Conservation (phyloP, 2,329 filamentous ascomycete genomes). For the Xylaria sp. region DNA sequence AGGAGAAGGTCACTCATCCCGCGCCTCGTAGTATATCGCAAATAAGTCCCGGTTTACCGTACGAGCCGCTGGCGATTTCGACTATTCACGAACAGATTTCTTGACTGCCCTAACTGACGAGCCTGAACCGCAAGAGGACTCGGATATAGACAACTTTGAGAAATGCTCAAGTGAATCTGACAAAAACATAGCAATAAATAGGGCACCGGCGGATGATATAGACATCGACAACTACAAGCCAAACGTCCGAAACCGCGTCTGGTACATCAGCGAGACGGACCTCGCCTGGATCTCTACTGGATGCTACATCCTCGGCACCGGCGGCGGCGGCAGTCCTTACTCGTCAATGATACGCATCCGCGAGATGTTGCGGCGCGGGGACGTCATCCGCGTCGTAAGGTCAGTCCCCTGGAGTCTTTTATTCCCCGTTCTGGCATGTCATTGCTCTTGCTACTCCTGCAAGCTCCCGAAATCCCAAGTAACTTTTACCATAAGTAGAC, state of each 20-base stretch:
- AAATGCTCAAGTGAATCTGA: conserved; percentile 26
- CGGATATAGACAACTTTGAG: conserved; percentile 43
- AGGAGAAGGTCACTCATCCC: background rate
- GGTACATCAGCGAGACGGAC: conserved; percentile 69
- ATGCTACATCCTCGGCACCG: conserved; percentile 71
- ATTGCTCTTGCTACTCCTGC: no score
- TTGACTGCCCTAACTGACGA: conserved; percentile 33
- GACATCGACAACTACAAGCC: conserved; percentile 59
- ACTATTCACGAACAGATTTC: conserved; percentile 54
- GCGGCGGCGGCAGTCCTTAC: conserved; percentile 68
- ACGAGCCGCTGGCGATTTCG: conserved; percentile 68
- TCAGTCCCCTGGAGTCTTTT: no score
- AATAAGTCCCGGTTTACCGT: conserved; percentile 68
- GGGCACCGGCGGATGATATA: conserved; percentile 40
- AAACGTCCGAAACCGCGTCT: conserved; percentile 61
- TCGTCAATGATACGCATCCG: conserved; percentile 62
- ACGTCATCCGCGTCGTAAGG: conserved; percentile 63
- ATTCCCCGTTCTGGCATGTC: no score
- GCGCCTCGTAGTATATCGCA: conserved; percentile 56
- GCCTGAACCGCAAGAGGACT: conserved; percentile 20
- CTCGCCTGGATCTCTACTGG: conserved; percentile 67
- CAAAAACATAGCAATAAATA: conserved; percentile 29
- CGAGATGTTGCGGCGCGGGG: conserved; percentile 62
- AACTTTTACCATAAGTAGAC: no score
- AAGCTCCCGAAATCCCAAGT: no score